Percentiles rank a stretch among this genome's conserved stretches.
These are phyloP conservation scores for Beta lomatogona DNA, from an alignment of 179 eudicot species.

Conservation along the genomic window DNA sequence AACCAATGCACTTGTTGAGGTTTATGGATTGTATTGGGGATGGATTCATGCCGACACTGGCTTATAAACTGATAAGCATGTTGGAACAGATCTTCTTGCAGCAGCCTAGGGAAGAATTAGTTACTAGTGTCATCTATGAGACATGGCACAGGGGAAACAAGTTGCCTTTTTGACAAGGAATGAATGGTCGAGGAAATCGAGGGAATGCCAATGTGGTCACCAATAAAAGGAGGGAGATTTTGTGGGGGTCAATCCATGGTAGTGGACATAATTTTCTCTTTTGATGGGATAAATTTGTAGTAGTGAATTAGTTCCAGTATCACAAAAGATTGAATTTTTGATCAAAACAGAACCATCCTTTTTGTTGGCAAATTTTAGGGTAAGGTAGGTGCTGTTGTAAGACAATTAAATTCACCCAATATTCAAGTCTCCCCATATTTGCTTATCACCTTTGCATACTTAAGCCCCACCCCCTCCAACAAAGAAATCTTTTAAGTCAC, in stretches of 20 bases:
- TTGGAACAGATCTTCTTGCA: neutral
- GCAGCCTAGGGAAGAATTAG: neutral
- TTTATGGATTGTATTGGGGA: neutral
- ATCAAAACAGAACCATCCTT: neutral
- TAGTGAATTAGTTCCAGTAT: neutral
- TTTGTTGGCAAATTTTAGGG: neutral
- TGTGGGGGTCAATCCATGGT: neutral
- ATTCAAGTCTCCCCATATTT: neutral
- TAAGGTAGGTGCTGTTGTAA: neutral
- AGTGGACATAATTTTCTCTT: neutral
- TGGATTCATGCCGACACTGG: neutral
- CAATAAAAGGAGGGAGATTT: neutral
- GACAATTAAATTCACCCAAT: neutral
- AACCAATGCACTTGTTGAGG: neutral
- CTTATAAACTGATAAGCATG: neutral
- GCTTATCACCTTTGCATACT: no score
- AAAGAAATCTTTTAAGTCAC: no score
- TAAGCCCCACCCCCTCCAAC: no score
- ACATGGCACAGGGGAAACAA: neutral
- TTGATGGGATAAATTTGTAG: neutral
- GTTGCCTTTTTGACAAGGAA: neutral
- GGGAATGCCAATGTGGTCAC: neutral
- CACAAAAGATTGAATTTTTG: neutral
- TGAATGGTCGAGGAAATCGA: neutral
- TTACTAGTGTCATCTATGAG: neutral